Base-by-base conservation (phyloP, 2,329 filamentous ascomycete genomes). In the Magnaporthales sp. region DNA sequence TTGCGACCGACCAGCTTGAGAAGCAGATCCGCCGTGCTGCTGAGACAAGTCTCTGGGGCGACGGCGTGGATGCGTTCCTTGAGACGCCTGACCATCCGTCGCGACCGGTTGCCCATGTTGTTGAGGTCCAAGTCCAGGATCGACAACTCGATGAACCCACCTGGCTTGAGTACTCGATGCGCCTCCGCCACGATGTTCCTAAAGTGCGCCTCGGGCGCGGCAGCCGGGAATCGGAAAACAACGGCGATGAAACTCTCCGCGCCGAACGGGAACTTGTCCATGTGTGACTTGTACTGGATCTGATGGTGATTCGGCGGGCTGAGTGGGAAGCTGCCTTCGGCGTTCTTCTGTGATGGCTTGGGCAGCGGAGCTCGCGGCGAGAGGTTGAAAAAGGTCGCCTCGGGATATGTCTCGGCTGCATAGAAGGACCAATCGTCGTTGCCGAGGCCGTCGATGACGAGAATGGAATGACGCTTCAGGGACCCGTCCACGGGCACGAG, bases 401-500 rank as follows among this genome's bases (percentile, higher is more conserved):
- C 82, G 0, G 90, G 89, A 70, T 94, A 94, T 0, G 90, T 92
- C 73, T 93, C 87, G 7, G 91, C 90, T 24, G 91, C 91, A 71
- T 93, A 94, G 75, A 92, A 93, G 0, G 91, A 93, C 91, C 91
- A 95, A 73, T 95, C 91, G 70, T 90, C 88, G 73, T 93, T 93
- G n/a, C 91, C 91, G 31, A 95, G 86, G 5, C 91, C 91, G 77
- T 95, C 91, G 67, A 95, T 84, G 22, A 95, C 89, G 3, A 95
- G 82, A 29, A 95, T 86, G 0, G 86, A 88, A 67, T 80, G 89
- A 66, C 78, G 85, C 79, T 83, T 89, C 77, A 73, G 78, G 15
- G 75, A 79, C 65, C 77, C 79, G 19, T 77, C 81, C 0, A 83
- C 78, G 22, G 85, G 79, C 54, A 85, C 78, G 26, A 93, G 82